Evolutionary conservation across 169 alveolate species (phyloP).

Genomic region (Plasmodium yoelii): DNA sequence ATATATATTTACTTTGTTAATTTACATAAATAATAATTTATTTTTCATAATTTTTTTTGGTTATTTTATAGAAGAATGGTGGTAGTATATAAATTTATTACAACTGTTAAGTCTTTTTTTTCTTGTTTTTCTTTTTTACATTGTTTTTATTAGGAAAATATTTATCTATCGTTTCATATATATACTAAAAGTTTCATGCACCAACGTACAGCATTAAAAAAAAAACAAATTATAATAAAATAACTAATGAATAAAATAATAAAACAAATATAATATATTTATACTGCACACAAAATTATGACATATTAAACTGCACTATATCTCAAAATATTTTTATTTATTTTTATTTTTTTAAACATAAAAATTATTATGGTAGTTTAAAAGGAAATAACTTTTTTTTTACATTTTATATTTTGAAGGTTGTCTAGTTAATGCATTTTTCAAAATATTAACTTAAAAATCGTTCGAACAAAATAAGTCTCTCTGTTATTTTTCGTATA

Average conservation of each 20-base stretch:
- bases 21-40: no score
- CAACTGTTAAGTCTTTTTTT: background rate
- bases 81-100: background rate
- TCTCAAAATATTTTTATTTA: conserved; percentile 2
- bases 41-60: no score
- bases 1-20: no score
- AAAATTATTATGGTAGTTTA: no score
- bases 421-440: conserved; percentile 10
- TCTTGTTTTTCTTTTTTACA: background rate
- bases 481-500: no score
- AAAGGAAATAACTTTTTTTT: background rate
- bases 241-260: background rate
- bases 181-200: conserved; percentile 12
- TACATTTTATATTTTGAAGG: background rate
- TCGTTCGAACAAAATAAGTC: no score
- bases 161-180: no score
- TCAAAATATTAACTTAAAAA: no score
- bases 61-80: no score
- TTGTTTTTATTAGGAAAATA: no score
- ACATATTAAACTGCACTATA: conserved; percentile 24
- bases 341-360: conserved; percentile 16
- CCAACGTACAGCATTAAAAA: conserved; percentile 48
- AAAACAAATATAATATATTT: background rate
- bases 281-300: conserved; percentile 1
- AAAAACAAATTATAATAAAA: background rate